Conservation (phyloP, 192 early-diverging fungal species). For the Phycomyces blakesleeanus region DNA sequence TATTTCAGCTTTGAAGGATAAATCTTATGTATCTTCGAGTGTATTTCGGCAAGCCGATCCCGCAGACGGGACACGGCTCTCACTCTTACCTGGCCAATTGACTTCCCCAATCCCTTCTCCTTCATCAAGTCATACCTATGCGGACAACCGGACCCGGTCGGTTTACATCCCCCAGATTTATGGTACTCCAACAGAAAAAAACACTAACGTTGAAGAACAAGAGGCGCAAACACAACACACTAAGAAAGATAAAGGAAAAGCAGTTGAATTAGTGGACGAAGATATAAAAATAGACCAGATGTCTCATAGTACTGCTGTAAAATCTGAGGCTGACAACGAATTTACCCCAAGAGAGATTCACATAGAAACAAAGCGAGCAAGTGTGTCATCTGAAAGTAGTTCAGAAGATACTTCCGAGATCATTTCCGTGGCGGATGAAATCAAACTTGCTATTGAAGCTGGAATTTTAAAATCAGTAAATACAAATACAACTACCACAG, state of each 20-base stretch:
- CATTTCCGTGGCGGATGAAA: too few species aligned
- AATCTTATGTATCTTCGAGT: constrained; percentile 27
- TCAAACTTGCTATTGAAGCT: not conserved
- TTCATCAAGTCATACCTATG: not conserved
- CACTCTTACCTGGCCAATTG: not conserved
- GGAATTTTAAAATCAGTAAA: not conserved
- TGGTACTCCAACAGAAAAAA: not conserved
- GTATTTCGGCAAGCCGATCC: constrained; percentile 14
- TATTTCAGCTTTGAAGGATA: constrained; percentile 20
- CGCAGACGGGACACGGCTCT: not conserved
- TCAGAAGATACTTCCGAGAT: too few species aligned
- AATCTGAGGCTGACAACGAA: too few species aligned
- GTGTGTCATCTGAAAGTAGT: too few species aligned
- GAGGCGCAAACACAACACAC: not conserved
- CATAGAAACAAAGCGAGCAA: too few species aligned
- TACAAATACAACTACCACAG: not conserved
- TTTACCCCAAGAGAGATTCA: too few species aligned
- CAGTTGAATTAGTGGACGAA: not conserved
- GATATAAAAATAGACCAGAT: too few species aligned
- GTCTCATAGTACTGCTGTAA: too few species aligned
- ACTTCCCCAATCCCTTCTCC: not conserved
- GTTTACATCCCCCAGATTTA: not conserved
- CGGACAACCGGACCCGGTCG: not conserved
- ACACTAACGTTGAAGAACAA: too few species aligned
- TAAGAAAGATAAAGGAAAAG: not conserved